Evolutionary conservation across 495 filamentous ascomycete species (phyloP).

Genomic region (Aspergillus sparsus): DNA sequence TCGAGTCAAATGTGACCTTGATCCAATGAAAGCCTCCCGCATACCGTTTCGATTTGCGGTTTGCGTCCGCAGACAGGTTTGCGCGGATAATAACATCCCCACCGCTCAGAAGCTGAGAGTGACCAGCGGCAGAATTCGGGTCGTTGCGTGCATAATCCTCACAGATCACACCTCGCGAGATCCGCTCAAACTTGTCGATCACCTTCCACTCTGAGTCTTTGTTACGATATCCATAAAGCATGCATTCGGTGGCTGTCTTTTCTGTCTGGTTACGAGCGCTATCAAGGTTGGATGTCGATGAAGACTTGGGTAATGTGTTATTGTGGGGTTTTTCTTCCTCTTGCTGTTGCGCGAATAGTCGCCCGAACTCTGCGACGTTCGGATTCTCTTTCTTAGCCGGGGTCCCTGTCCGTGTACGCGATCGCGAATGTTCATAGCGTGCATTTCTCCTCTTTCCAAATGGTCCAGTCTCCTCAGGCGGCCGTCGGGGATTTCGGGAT

Average conservation of each 20-base stretch:
- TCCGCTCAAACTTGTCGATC: slow-evolving; percentile 79
- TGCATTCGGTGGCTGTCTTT: slow-evolving; percentile 74
- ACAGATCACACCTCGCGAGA: slow-evolving; percentile 72
- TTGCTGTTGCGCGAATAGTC: slow-evolving; percentile 48
- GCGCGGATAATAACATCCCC: slow-evolving; percentile 64
- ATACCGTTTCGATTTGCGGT: slow-evolving; percentile 71
- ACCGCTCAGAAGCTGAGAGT: slow-evolving; percentile 57
- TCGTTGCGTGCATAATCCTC: slow-evolving; percentile 80
- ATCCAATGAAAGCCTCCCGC: slow-evolving; percentile 86
- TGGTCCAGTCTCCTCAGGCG: slow-evolving; percentile 62
- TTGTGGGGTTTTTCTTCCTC: slow-evolving; percentile 40
- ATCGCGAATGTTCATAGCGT: slow-evolving; percentile 51
- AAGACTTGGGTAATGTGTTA: slow-evolving; percentile 42
- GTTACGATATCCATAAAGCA: slow-evolving; percentile 78
- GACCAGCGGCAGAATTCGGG: slow-evolving; percentile 52
- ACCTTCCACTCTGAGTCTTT: slow-evolving; percentile 76
- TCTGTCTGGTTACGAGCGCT: slow-evolving; percentile 45
- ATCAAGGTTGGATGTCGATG: slow-evolving; percentile 45
- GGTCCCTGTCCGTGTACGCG: slow-evolving; percentile 61
- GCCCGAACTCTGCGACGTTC: slow-evolving; percentile 54
- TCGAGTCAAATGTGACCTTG: slow-evolving; percentile 87
- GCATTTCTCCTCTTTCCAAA: slow-evolving; percentile 59
- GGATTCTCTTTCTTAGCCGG: slow-evolving; percentile 60
- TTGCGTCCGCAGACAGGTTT: slow-evolving; percentile 66
- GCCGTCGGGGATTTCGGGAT: slow-evolving; percentile 49